Evolutionary conservation across 2,329 filamentous ascomycete species (phyloP), one percentile per base, ranked within the genome.

Genomic region (Pyrenophora teres): DNA sequence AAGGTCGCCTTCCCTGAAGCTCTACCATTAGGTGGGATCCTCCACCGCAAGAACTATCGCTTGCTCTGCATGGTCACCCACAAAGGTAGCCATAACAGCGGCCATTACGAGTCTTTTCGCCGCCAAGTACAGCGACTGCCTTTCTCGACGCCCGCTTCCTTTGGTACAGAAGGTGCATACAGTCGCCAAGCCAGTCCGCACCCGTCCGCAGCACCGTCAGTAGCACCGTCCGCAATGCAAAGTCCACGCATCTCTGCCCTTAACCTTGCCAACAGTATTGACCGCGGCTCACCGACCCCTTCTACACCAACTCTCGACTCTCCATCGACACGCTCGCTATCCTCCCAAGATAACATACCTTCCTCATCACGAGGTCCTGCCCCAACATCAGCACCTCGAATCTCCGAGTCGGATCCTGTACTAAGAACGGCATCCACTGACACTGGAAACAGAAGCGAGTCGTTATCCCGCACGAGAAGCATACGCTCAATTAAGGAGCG

Each of bases 51-150:
- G 58, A 88, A 84, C 69, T 99, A 97, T 75, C 90, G 87, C 64
- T 80, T 99, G 4, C 82, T 96, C 0, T 91, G 88, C 10, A 84
- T 96, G 31, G 91, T 99, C 31, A 96, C 90, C 18, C 94, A 99
- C 71, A 96, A 96, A 67, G 94, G 94, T 32, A 95, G 90, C 56
- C 94, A 99, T 71, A 88, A 96, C 68, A 96, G 92, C 65, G 94
- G 94, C 0, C 94, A 99, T 70, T 99, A 99, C 76, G 94, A 99
- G 73, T 93, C 92, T 0, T 97, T 97, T 73, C 84, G 94, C 30
- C 84, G 94, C 32, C 94, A 97, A 73, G 88, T 90, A 52, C 76
- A 90, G 7, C 85, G 87, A 43, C 78, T 88, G 3, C 92, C 92
- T 0, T 97, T 87, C 69, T 89, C 90, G 1, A 97, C 93, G 6